These are phyloP conservation scores for Saturnispora sekii DNA, from an alignment of 805 yeast genomes.

Conservation along the genomic window DNA sequence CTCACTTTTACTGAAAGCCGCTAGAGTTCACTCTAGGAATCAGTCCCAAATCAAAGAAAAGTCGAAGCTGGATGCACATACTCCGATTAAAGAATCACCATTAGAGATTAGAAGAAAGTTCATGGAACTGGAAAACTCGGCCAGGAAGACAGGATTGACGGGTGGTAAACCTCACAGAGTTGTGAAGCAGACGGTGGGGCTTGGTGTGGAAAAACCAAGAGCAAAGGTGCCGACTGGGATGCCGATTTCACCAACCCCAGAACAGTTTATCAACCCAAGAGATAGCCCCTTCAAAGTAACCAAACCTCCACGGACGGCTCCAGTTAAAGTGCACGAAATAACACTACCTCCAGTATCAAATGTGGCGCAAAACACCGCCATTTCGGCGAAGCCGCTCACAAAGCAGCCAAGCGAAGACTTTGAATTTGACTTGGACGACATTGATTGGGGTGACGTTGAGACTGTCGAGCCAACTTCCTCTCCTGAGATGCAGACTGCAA, in stretches of 20 bases:
- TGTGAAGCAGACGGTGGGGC: too few species aligned
- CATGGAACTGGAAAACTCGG: slow-evolving; percentile 1
- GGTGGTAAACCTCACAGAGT: too few species aligned
- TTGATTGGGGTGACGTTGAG: slow-evolving; percentile 23
- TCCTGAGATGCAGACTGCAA: neutral
- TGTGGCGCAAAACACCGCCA: too few species aligned
- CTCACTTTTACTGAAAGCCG: slow-evolving; percentile 5
- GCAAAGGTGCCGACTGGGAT: too few species aligned
- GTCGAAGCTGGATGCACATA: neutral
- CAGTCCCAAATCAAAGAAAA: slow-evolving; percentile 4
- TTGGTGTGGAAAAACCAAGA: too few species aligned
- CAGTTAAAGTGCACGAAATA: too few species aligned
- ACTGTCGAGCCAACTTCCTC: slow-evolving; percentile 5
- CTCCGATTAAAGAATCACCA: neutral
- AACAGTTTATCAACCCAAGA: too few species aligned
- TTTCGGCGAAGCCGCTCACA: neutral
- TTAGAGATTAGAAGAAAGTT: slow-evolving; percentile 3
- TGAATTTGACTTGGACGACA: slow-evolving; percentile 15
- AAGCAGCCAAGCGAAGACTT: slow-evolving; percentile 2
- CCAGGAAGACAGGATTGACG: too few species aligned
- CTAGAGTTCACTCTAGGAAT: slow-evolving; percentile 4
- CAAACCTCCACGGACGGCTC: too few species aligned
- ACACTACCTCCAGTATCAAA: too few species aligned
- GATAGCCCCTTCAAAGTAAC: too few species aligned
- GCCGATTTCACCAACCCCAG: too few species aligned